phyloP scores from a whole-genome alignment of 2,329 filamentous ascomycete genomes.

The Trichophyton simii region DNA sequence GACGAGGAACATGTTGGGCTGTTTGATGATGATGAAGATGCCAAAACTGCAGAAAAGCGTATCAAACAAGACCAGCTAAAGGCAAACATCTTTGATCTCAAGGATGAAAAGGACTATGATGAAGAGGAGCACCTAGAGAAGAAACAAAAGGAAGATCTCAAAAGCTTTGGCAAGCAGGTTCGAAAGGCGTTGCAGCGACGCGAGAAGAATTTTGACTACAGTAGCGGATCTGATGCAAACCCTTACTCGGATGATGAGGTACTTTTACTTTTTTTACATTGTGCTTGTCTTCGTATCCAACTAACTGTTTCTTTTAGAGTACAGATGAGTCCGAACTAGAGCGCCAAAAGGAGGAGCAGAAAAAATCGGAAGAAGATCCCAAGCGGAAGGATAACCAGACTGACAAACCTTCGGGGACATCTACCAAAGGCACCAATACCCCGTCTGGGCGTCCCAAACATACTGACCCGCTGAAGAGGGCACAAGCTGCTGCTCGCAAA shows the following conservation, averaged over 20 bases:
- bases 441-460: conserved; percentile 48
- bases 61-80: conserved; percentile 72
- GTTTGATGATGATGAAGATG: conserved; percentile 73
- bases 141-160: conserved; percentile 53
- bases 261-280: conserved; percentile 10
- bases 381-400: conserved; percentile 41
- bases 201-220: conserved; percentile 78
- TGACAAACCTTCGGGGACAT: conserved; percentile 37
- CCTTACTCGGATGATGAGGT: conserved; percentile 43
- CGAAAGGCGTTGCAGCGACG: conserved; percentile 72
- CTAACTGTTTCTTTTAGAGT: conserved; percentile 29
- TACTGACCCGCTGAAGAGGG: conserved; percentile 40
- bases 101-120: conserved; percentile 58
- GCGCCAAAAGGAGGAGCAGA: conserved; percentile 46
- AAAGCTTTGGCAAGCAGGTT: conserved; percentile 60
- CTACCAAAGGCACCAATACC: conserved; percentile 58
- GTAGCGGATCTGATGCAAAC: conserved; percentile 52
- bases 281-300: neutral
- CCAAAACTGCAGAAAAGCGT: conserved; percentile 57
- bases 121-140: conserved; percentile 54
- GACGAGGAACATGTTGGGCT: conserved; percentile 69
- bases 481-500: conserved; percentile 51
- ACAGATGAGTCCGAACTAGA: conserved; percentile 55
- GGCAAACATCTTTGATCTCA: conserved; percentile 71
- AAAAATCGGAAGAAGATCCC: conserved; percentile 47